Conservation (phyloP, 2,329 filamentous ascomycete species). For the Cercospora zeina region DNA sequence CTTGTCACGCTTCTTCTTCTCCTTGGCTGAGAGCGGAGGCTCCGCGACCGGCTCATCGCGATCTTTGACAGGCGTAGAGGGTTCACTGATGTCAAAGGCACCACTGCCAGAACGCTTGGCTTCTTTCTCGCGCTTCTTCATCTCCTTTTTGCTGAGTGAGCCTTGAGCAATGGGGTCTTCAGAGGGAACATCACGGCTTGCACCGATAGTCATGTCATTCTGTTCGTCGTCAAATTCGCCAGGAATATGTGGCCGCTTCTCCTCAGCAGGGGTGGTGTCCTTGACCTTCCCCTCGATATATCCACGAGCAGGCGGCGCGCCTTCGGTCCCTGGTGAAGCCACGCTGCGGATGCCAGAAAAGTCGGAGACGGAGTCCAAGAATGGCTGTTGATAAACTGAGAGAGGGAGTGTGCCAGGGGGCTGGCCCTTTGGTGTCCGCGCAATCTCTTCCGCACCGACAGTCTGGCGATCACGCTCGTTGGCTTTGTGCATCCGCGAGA, state of each 20-base stretch:
- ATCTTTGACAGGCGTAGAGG: constrained; percentile 18
- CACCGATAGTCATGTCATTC: constrained; percentile 5
- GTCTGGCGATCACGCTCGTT: constrained; percentile 17
- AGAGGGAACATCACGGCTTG: constrained; percentile 6
- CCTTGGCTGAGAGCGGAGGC: constrained; percentile 10
- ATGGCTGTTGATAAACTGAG: constrained; percentile 41
- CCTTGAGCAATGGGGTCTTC: constrained; percentile 36
- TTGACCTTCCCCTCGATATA: constrained; percentile 49
- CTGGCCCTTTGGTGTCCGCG: constrained; percentile 11
- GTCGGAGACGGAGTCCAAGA: constrained; percentile 47
- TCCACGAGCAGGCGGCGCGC: constrained; percentile 38
- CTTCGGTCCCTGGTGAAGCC: constrained; percentile 39
- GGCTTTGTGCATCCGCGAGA: constrained; percentile 19
- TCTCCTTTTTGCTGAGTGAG: constrained; percentile 38
- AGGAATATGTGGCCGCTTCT: constrained; percentile 57
- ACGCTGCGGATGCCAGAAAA: constrained; percentile 33
- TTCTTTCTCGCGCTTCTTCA: constrained; percentile 43
- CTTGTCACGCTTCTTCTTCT: constrained; percentile 42
- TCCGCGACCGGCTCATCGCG: constrained; percentile 5
- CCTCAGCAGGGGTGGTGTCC: constrained; percentile 59
- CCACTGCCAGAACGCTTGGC: constrained; percentile 33
- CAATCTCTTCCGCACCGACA: constrained; percentile 19
- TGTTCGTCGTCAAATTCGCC: constrained; percentile 57
- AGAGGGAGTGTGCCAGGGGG: neutral
- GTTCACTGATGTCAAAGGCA: constrained; percentile 22